Evolutionary conservation across 2,329 filamentous ascomycete species (phyloP).

Genomic region (Fusarium sp.): DNA sequence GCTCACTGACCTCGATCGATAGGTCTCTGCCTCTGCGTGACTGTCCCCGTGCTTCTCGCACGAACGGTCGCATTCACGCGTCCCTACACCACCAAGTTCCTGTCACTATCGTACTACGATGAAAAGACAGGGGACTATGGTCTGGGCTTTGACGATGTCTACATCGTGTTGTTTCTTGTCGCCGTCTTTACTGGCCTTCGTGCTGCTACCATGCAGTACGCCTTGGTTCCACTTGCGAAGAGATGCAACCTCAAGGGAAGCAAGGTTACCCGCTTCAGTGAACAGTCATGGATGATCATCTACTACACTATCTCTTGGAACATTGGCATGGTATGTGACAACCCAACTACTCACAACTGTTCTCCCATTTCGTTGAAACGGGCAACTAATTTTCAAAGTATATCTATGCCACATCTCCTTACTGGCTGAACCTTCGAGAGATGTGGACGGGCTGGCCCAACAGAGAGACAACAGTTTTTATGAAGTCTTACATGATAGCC

Average conservation of each 20-base stretch:
- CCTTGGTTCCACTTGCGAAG: slow-evolving; percentile 81
- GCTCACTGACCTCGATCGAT: slow-evolving; percentile 15
- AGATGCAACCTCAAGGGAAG: slow-evolving; percentile 76
- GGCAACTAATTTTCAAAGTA: slow-evolving; percentile 64
- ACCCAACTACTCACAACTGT: not conserved
- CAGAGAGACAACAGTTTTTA: slow-evolving; percentile 76
- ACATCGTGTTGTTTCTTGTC: slow-evolving; percentile 83
- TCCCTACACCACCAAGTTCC: slow-evolving; percentile 83
- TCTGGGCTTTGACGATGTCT: slow-evolving; percentile 82
- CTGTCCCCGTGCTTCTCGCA: slow-evolving; percentile 83
- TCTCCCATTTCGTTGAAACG: not conserved
- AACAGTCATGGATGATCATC: slow-evolving; percentile 90
- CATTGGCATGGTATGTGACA: slow-evolving; percentile 79
- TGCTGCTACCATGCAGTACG: slow-evolving; percentile 86
- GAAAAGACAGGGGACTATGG: slow-evolving; percentile 74
- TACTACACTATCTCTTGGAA: slow-evolving; percentile 88
- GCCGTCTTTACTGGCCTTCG: slow-evolving; percentile 88
- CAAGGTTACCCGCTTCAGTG: slow-evolving; percentile 87
- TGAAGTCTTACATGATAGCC: slow-evolving; percentile 90
- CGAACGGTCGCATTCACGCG: slow-evolving; percentile 85
- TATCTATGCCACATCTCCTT: slow-evolving; percentile 80
- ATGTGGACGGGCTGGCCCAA: slow-evolving; percentile 89
- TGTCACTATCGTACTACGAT: slow-evolving; percentile 86
- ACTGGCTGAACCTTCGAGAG: slow-evolving; percentile 79
- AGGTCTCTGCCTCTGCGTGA: slow-evolving; percentile 87